A percentile compares a stretch with the other conserved stretches of the same genome.
Evolutionary conservation across 495 filamentous ascomycete species (phyloP).

Genomic region (Penicillium lividum): DNA sequence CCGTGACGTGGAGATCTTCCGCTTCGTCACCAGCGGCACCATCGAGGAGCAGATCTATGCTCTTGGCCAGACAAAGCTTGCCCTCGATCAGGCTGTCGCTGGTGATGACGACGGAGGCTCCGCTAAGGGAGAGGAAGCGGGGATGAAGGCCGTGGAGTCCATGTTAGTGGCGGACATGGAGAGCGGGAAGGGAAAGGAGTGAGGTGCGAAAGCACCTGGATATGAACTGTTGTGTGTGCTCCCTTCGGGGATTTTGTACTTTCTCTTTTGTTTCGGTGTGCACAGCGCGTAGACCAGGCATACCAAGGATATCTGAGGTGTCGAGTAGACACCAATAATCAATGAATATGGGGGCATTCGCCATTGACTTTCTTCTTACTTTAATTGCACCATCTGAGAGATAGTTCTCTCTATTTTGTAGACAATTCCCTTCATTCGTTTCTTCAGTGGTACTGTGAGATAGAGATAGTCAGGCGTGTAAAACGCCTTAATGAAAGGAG

Average conservation of each 20-base stretch:
- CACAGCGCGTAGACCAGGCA: background rate
- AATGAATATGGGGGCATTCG: background rate
- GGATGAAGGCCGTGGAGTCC: conserved; percentile 62
- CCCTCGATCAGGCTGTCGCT: conserved; percentile 83
- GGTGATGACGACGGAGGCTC: conserved; percentile 55
- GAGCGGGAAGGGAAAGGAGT: conserved; percentile 7
- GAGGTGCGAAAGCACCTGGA: background rate
- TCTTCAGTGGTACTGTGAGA: background rate
- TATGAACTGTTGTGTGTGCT: background rate
- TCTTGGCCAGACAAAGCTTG: conserved; percentile 86
- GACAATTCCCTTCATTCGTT: background rate
- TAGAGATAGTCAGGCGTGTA: too few species aligned
- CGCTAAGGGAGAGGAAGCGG: conserved; percentile 56
- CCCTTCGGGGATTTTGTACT: background rate
- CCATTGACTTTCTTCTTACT: conserved; percentile 1
- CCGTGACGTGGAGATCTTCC: conserved; percentile 80
- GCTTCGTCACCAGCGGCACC: conserved; percentile 78
- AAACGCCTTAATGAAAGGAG: too few species aligned
- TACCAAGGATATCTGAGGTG: background rate
- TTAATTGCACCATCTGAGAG: background rate
- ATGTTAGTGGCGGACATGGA: conserved; percentile 54
- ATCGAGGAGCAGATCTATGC: conserved; percentile 93
- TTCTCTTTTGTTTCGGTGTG: background rate
- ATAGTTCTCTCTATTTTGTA: background rate
- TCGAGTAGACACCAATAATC: background rate